Evolutionary conservation across 768 basidiomycete species (phyloP).

Genomic region (Boletus rubroflammeus): DNA sequence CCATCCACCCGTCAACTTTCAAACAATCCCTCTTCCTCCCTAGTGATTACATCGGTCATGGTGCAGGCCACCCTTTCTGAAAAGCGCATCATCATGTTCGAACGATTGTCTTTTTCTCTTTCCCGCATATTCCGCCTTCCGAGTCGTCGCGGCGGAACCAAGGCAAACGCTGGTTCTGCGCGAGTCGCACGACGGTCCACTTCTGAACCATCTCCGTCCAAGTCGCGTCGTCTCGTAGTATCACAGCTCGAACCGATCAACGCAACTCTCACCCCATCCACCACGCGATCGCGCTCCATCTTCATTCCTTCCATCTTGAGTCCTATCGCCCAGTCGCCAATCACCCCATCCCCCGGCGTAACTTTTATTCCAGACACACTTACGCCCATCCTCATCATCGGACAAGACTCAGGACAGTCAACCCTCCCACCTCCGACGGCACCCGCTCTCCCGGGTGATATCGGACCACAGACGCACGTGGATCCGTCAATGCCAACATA

Average conservation of each 20-base stretch:
- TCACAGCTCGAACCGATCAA: neutral
- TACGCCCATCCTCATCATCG: slow-evolving; percentile 15
- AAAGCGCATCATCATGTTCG: slow-evolving; percentile 9
- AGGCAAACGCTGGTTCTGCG: neutral
- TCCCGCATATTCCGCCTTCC: slow-evolving; percentile 18
- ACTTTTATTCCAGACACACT: neutral
- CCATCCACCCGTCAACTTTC: neutral
- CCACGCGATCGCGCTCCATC: neutral
- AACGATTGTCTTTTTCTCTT: slow-evolving; percentile 14
- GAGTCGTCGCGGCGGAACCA: slow-evolving; percentile 5
- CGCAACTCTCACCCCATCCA: neutral
- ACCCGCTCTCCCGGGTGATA: neutral
- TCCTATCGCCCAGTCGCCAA: neutral
- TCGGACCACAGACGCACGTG: neutral
- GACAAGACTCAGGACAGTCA: neutral
- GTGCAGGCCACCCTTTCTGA: slow-evolving; percentile 21
- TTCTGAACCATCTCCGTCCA: neutral
- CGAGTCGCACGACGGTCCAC: no score
- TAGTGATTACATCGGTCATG: no score
- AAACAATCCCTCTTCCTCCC: no score
- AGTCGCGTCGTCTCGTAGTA: neutral
- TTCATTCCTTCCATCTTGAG: neutral
- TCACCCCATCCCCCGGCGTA: neutral
- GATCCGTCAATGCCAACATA: neutral
- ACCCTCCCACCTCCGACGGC: neutral